Evolutionary conservation across 192 early-diverging fungal genomes (phyloP), one percentile per base, ranked within the genome.

Genomic region (Phlyctochytrium bullatum): DNA sequence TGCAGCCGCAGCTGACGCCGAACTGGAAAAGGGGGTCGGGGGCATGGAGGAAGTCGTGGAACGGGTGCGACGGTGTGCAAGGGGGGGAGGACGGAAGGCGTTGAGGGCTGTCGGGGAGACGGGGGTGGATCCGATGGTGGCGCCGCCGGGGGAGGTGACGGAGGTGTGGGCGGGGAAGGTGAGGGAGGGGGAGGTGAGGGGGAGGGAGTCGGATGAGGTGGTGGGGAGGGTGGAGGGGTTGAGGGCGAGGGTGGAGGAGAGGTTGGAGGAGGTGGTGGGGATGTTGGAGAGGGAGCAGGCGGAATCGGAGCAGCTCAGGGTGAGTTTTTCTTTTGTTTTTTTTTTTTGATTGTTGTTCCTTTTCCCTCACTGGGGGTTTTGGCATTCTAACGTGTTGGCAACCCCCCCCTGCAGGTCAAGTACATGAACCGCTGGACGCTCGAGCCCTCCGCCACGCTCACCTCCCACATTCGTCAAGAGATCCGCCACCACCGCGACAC

Each of bases 251-350:
- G 84, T 89, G 2, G 77, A 76, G 24, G 87, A 89, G 27, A 73
- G 75, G 16, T 76, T 98, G 34, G 85, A 88, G 68, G 84, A 89
- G 6, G 67, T 87, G 24, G 80, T 80, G 2, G 52, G 87, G 60
- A 65, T 82, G 34, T 69, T 98, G 58, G 96, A 98, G 62, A 88
- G 90, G 30, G 96, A 98, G 82, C 91, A 91, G 70, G 82, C 80
- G 54, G 91, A 92, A 34, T 93, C 89, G 71, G 93, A 96, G 57
- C 73, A 65, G 1, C 79, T 88, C 66, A 64, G 90, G 64, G 90
- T 92, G 78, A 73, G 60, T 72, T 73, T 27, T 35, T 47, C 25
- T 60, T 24, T 72, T 34, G 24, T 62, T 36, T 36, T 27, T 33
- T 2, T 16, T 47, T 2, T 23, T 2, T n/a, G n/a, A n/a, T n/a